phyloP scores from a whole-genome alignment of 2,329 filamentous ascomycete species.

The Capronia coronata region DNA sequence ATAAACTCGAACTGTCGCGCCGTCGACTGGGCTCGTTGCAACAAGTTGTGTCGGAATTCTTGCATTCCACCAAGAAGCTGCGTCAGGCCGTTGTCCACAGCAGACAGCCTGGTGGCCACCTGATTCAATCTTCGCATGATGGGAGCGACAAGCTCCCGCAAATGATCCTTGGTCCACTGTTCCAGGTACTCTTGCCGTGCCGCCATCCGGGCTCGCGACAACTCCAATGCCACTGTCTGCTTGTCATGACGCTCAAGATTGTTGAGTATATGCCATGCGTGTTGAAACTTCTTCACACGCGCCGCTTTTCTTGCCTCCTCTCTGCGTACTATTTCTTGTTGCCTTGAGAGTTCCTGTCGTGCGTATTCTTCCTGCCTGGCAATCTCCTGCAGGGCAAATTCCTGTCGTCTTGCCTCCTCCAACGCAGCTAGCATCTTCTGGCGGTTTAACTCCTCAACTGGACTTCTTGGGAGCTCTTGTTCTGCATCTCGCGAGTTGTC shows the following conservation, averaged over 20 bases:
- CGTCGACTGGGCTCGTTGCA: background rate
- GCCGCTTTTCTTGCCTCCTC: background rate
- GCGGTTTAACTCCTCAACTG: conserved; percentile 1
- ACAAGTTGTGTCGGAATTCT: background rate
- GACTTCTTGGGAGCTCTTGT: background rate
- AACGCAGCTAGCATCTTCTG: background rate
- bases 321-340: background rate
- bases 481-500: background rate
- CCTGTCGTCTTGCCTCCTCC: background rate
- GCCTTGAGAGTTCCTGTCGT: background rate
- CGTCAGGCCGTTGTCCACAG: background rate
- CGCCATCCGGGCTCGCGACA: background rate
- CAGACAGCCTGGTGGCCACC: background rate
- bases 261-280: background rate
- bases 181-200: background rate
- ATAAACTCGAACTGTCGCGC: background rate
- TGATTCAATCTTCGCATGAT: background rate
- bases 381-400: background rate
- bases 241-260: background rate
- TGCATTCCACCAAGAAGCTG: background rate
- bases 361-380: background rate
- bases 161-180: background rate
- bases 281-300: background rate
- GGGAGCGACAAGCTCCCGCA: background rate
- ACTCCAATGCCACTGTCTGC: background rate